Conservation (phyloP, 495 filamentous ascomycete genomes). For the Penicillium paradoxum region DNA sequence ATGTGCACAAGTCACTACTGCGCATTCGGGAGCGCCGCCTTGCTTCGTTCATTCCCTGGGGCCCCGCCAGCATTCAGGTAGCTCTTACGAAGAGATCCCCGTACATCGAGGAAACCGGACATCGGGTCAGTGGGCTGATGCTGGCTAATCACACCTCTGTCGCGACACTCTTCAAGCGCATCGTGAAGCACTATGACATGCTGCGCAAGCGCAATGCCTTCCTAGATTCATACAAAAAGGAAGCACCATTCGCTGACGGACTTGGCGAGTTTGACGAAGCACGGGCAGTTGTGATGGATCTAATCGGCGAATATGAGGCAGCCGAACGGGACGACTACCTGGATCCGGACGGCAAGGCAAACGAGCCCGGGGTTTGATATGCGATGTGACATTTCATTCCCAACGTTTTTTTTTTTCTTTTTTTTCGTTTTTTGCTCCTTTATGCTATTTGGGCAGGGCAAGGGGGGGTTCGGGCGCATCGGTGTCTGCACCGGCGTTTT, state of each 20-base stretch:
- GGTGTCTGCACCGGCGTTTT: conserved; percentile 12
- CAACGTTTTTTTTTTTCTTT: conserved; percentile 1
- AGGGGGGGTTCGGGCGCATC: conserved; percentile 23
- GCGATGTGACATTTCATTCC: neutral
- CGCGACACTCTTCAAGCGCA: conserved; percentile 92
- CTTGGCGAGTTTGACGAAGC: conserved; percentile 96
- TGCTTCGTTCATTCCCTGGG: conserved; percentile 97
- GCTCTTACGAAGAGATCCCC: conserved; percentile 94
- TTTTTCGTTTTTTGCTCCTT: conserved; percentile 6
- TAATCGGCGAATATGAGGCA: conserved; percentile 92
- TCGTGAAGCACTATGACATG: conserved; percentile 81
- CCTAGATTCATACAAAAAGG: conserved; percentile 91
- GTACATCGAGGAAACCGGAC: conserved; percentile 70
- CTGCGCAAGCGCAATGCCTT: conserved; percentile 96
- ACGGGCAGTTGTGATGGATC: conserved; percentile 76
- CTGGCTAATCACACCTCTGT: conserved; percentile 97
- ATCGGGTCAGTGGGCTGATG: conserved; percentile 95
- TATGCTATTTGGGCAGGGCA: conserved; percentile 16
- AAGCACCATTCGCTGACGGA: conserved; percentile 82
- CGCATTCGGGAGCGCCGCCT: conserved; percentile 91
- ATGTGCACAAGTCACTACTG: conserved; percentile 94
- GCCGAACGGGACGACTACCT: conserved; percentile 87
- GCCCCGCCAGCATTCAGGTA: conserved; percentile 96
- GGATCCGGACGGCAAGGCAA: conserved; percentile 56
- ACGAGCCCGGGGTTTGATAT: conserved; percentile 31